These are phyloP conservation scores for Cercospora sp. DNA, from an alignment of 2,329 filamentous ascomycete genomes.

Conservation along the genomic window DNA sequence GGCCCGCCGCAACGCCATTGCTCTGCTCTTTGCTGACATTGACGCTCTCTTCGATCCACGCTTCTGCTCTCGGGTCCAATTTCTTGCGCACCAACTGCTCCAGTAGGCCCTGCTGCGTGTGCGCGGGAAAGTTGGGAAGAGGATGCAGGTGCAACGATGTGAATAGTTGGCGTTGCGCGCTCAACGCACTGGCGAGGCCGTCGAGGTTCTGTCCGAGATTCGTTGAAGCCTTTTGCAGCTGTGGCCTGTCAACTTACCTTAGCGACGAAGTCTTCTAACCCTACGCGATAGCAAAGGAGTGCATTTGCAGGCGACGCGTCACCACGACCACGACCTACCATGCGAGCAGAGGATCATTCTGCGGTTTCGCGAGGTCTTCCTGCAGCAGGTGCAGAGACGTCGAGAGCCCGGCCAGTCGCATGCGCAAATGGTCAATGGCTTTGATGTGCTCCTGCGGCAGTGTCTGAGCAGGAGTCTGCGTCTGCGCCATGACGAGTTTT, in stretches of 20 bases:
- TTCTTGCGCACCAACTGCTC: slow-evolving; percentile 77
- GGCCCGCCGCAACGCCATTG: slow-evolving; percentile 26
- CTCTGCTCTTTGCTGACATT: slow-evolving; percentile 51
- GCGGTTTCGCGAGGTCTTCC: slow-evolving; percentile 30
- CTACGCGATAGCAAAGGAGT: slow-evolving; percentile 2
- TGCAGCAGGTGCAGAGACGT: slow-evolving; percentile 31
- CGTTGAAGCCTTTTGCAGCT: slow-evolving; percentile 34
- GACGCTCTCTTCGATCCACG: slow-evolving; percentile 60
- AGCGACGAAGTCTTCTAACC: slow-evolving; percentile 10
- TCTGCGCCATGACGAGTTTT: slow-evolving; percentile 17
- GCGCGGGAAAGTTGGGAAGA: slow-evolving; percentile 66
- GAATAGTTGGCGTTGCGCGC: slow-evolving; percentile 66
- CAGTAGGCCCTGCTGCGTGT: slow-evolving; percentile 63
- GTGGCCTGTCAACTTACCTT: slow-evolving; percentile 36
- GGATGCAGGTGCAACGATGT: slow-evolving; percentile 72
- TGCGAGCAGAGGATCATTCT: slow-evolving; percentile 36
- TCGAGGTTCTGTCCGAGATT: slow-evolving; percentile 59
- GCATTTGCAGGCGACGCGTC: slow-evolving; percentile 6
- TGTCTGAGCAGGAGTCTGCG: slow-evolving; percentile 14
- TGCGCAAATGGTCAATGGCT: slow-evolving; percentile 38
- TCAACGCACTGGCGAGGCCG: slow-evolving; percentile 64
- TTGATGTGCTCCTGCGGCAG: slow-evolving; percentile 33
- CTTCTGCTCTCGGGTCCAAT: slow-evolving; percentile 73
- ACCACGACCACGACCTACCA: slow-evolving; percentile 33
- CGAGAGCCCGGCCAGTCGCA: slow-evolving; percentile 35